phyloP scores from a whole-genome alignment of 2,329 filamentous ascomycete species.

The Grosmannia penicillata region DNA sequence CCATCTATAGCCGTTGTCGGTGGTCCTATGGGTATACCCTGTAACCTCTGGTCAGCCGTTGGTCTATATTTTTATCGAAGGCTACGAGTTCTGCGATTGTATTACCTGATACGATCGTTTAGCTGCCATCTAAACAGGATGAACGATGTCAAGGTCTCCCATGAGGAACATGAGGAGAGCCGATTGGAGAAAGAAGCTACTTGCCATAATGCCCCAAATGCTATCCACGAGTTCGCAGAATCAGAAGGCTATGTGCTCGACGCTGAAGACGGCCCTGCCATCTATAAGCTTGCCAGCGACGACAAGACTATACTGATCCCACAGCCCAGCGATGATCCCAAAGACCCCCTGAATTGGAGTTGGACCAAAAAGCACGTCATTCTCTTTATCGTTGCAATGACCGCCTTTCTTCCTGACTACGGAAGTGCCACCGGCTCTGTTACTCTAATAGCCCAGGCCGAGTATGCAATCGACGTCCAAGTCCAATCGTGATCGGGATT shows the following conservation, averaged over 20 bases:
- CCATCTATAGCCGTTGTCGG: too few relatives aligned
- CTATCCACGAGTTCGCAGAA: conserved; percentile 20
- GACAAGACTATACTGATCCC: conserved; percentile 34
- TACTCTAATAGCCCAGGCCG: conserved; percentile 26
- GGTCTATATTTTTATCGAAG: too few relatives aligned
- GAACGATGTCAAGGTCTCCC: too few relatives aligned
- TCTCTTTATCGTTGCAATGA: conserved; percentile 29
- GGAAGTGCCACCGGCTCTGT: conserved; percentile 29
- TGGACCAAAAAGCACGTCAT: conserved; percentile 31
- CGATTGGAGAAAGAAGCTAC: too few relatives aligned
- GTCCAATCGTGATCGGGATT: too few relatives aligned
- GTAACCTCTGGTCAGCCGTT: too few relatives aligned
- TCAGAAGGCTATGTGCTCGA: conserved; percentile 23
- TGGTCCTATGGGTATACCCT: too few relatives aligned
- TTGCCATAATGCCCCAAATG: not conserved
- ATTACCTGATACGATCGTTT: too few relatives aligned
- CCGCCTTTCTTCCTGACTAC: conserved; percentile 33
- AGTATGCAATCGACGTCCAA: too few relatives aligned
- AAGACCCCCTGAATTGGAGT: conserved; percentile 40
- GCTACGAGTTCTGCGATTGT: too few relatives aligned
- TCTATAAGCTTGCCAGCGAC: conserved; percentile 22
- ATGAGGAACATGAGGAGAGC: too few relatives aligned
- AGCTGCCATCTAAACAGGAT: too few relatives aligned
- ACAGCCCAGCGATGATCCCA: conserved; percentile 33
- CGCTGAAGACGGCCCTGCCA: conserved; percentile 15